A percentile compares a stretch with the other conserved stretches of the same genome.
Conservation (phyloP, 331 rosid species). For the Rhamnella rubrinervis region DNA sequence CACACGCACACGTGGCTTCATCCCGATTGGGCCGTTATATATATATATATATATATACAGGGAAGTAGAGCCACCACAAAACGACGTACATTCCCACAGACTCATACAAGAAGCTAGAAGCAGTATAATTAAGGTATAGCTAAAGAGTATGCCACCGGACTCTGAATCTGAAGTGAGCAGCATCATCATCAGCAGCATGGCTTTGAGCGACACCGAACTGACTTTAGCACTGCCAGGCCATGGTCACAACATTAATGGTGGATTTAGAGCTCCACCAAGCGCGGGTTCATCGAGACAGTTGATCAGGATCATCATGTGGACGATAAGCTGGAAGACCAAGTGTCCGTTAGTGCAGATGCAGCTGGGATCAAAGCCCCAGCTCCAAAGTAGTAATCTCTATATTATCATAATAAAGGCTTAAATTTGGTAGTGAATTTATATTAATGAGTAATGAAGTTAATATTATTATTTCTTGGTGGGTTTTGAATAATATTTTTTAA, state of each 20-base stretch:
- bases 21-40: conserved; percentile 3
- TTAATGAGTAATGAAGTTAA: too few species aligned
- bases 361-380: too few species aligned
- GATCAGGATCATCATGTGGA: not conserved
- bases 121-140: not conserved
- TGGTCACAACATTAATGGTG: too few species aligned
- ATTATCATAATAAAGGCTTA: too few species aligned
- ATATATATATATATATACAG: not conserved
- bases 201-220: conserved; percentile 32
- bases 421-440: too few species aligned
- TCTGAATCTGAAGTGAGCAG: too few species aligned
- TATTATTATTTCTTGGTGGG: too few species aligned
- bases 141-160: not conserved
- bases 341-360: too few species aligned
- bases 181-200: not conserved
- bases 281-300: conserved; percentile 21
- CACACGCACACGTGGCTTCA: conserved; percentile 24
- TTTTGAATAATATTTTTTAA: too few species aligned
- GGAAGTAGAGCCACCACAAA: not conserved
- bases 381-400: too few species aligned
- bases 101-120: too few species aligned
- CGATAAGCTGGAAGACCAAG: too few species aligned
- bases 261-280: conserved; percentile 6
- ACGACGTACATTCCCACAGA: not conserved
- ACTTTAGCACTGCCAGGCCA: conserved; percentile 32